Evolutionary conservation across 345 rosid species (phyloP), one percentile per base, ranked within the genome.

Genomic region (Hirschfeldia incana): DNA sequence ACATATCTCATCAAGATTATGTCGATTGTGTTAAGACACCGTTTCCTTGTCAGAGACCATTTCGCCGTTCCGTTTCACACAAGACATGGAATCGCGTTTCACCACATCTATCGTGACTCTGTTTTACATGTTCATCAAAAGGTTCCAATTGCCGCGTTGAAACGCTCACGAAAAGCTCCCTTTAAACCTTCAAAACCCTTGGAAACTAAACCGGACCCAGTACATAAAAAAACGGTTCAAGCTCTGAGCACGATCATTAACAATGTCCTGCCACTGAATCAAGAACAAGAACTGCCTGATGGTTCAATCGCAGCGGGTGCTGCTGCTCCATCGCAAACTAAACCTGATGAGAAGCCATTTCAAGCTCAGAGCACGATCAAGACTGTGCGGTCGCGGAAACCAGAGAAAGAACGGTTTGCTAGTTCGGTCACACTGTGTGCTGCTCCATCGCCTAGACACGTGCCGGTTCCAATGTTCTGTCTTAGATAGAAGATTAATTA

Each of bases 391-490:
- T 16, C 33, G 61, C 42, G 16, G 59, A 53, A 53, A 15, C 27
- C 27, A 53, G 4, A 15, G 27, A 0, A 5, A 28, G 59, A 39
- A 39, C 4, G 4, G 58, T 75, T 67, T 30, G 6, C 2, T 67
- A 65, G 78, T 75, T 67, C 73, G 1, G 78, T 75, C 67, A 39
- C 73, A 29, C 16, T 1, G 10, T 3, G 1, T 27, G 60, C 78
- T 55, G 58, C 79, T 58, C 79, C 79, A 16, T 76, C 73, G 10
- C 73, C 79, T 0, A 76, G 79, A 12, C 67, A 42, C 29, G 32
- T 76, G 0, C 79, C 73, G 27, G 46, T 76, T 59, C 79, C 79
- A 0, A 67, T 4, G 7, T 76, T 76, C 32, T 55, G 1, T 12
- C 4, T 53, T 15, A 53, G 59, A 53, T 26, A 53, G 10, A 53